phyloP scores from a whole-genome alignment of 2,329 filamentous ascomycete genomes.

The Diatrype stigma region DNA sequence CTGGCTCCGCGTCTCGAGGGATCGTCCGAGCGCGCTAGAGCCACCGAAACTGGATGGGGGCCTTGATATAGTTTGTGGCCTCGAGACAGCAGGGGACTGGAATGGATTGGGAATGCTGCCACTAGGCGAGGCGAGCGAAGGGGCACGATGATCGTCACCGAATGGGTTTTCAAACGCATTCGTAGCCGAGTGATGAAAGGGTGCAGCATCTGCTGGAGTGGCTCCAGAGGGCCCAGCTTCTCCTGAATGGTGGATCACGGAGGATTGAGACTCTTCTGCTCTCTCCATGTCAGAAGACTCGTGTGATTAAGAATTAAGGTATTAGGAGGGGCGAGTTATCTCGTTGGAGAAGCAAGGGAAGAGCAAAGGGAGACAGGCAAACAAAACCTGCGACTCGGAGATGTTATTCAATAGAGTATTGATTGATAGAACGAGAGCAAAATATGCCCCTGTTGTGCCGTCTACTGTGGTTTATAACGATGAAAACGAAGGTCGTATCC shows the following conservation, averaged over 20 bases:
- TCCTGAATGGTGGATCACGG: not conserved
- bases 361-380: not conserved
- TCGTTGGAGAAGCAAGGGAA: not conserved
- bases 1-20: constrained; percentile 35
- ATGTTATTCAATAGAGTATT: not conserved
- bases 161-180: not conserved
- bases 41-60: constrained; percentile 45
- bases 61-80: constrained; percentile 32
- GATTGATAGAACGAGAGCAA: not conserved
- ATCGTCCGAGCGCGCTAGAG: constrained; percentile 34
- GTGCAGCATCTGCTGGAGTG: not conserved
- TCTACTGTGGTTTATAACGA: not conserved
- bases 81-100: constrained; percentile 32
- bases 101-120: constrained; percentile 38
- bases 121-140: constrained; percentile 12
- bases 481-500: not conserved
- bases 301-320: not conserved
- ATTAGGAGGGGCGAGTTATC: not conserved
- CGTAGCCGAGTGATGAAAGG: not conserved
- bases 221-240: not conserved
- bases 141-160: not conserved
- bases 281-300: not conserved
- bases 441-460: not conserved
- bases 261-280: not conserved
- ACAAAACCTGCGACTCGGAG: not conserved